Percentiles rank a stretch among this genome's conserved stretches.
Evolutionary conservation across 345 rosid genomes (phyloP).

Genomic region (Lumnitzera littorea): DNA sequence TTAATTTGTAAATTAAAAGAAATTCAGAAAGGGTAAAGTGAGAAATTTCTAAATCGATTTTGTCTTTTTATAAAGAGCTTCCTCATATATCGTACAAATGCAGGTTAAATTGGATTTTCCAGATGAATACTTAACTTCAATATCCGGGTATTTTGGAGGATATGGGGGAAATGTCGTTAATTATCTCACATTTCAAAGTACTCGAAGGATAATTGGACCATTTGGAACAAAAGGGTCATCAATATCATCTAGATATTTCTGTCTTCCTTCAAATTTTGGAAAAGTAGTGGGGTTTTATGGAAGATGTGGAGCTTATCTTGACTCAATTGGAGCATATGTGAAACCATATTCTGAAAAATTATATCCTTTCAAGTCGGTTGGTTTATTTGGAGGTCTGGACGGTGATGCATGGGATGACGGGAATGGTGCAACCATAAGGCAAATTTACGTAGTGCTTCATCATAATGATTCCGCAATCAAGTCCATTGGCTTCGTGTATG

Average conservation of each 20-base stretch:
- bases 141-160: background rate
- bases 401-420: conserved; percentile 5
- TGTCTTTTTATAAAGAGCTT: too few species aligned
- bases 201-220: background rate
- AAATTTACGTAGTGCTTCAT: conserved; percentile 1
- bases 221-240: background rate
- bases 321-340: conserved; percentile 2
- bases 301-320: background rate
- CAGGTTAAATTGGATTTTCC: conserved; percentile 2
- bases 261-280: background rate
- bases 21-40: too few species aligned
- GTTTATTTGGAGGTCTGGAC: conserved; percentile 3
- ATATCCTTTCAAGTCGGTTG: background rate
- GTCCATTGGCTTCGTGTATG: conserved; percentile 1
- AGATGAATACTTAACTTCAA: conserved; percentile 3
- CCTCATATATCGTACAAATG: too few species aligned
- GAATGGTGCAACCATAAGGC: conserved; percentile 1
- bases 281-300: conserved; percentile 5
- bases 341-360: background rate
- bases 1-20: too few species aligned
- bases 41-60: too few species aligned
- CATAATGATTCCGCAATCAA: background rate
- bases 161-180: background rate
- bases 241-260: background rate
- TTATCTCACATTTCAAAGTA: background rate